These are phyloP conservation scores for Neurospora africana DNA, from an alignment of 495 filamentous ascomycete genomes.

Conservation along the genomic window DNA sequence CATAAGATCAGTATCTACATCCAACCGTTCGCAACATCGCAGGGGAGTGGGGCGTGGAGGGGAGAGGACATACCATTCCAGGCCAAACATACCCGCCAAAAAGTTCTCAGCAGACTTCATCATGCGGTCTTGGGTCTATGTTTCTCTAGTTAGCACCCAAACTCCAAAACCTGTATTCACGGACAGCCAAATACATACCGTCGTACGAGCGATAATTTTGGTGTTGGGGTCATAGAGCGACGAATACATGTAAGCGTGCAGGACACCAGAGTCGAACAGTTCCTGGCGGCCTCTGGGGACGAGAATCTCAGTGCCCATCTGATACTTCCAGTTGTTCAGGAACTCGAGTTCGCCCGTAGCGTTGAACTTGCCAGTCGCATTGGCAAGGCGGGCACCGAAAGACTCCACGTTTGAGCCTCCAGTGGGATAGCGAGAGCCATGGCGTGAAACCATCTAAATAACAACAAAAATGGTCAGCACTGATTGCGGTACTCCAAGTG, in stretches of 20 bases:
- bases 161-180: constrained; percentile 13
- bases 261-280: constrained; percentile 58
- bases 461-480: constrained; percentile 25
- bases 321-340: constrained; percentile 58
- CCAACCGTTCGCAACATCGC: too few species aligned
- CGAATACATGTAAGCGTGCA: constrained; percentile 52
- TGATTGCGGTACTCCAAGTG: background rate
- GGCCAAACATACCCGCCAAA: constrained; percentile 59
- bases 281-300: constrained; percentile 52
- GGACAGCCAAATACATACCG: constrained; percentile 54
- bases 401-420: constrained; percentile 40
- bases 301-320: constrained; percentile 58
- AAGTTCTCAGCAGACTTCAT: constrained; percentile 65
- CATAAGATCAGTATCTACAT: constrained; percentile 29
- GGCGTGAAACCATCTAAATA: constrained; percentile 60
- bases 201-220: constrained; percentile 52
- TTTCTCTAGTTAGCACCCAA: constrained; percentile 32
- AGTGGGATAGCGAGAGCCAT: constrained; percentile 73
- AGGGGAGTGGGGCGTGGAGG: too few species aligned
- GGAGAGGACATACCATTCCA: constrained; percentile 33
- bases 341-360: constrained; percentile 45
- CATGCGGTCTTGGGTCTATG: constrained; percentile 54
- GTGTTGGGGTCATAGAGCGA: constrained; percentile 48
- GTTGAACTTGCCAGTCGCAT: constrained; percentile 40
- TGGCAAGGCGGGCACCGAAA: constrained; percentile 48